A percentile compares a stretch with the other conserved stretches of the same genome.
Conservation (phyloP, 1,139 yeast species). For the Debaryomycetaceae sp. region DNA sequence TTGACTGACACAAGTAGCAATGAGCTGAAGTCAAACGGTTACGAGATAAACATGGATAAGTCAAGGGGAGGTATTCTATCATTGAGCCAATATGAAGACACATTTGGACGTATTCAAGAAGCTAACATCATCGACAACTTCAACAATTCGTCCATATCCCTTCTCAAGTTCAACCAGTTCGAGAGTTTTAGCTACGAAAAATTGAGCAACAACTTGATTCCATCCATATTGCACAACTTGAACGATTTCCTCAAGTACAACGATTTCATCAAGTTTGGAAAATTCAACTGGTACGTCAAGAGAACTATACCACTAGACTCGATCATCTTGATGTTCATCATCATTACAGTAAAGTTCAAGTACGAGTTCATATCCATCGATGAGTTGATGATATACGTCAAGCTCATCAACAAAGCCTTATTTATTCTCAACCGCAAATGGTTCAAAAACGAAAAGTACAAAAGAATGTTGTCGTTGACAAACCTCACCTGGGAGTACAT, state of each 20-base stretch:
- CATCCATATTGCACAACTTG: constrained; percentile 55
- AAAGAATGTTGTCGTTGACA: constrained; percentile 42
- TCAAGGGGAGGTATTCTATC: constrained; percentile 27
- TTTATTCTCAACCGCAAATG: constrained; percentile 44
- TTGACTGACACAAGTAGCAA: constrained; percentile 21
- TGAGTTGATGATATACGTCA: constrained; percentile 33
- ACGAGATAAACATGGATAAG: constrained; percentile 12
- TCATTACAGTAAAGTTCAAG: constrained; percentile 52
- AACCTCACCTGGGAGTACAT: constrained; percentile 45
- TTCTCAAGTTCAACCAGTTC: constrained; percentile 31
- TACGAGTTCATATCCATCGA: constrained; percentile 37
- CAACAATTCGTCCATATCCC: constrained; percentile 32
- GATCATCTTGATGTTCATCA: constrained; percentile 50
- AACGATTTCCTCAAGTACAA: constrained; percentile 50
- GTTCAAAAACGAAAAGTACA: constrained; percentile 47
- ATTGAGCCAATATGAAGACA: constrained; percentile 38
- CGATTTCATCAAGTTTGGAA: constrained; percentile 47
- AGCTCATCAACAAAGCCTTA: constrained; percentile 40
- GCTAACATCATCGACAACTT: constrained; percentile 35
- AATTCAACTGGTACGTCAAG: constrained; percentile 58
- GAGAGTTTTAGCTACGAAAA: constrained; percentile 46
- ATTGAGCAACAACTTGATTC: constrained; percentile 50
- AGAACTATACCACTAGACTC: constrained; percentile 59
- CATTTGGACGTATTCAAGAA: constrained; percentile 39
- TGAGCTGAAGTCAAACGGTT: constrained; percentile 6